phyloP scores from a whole-genome alignment of 1,284 basidiomycete species.

The Cryptococcus wingfieldii region DNA sequence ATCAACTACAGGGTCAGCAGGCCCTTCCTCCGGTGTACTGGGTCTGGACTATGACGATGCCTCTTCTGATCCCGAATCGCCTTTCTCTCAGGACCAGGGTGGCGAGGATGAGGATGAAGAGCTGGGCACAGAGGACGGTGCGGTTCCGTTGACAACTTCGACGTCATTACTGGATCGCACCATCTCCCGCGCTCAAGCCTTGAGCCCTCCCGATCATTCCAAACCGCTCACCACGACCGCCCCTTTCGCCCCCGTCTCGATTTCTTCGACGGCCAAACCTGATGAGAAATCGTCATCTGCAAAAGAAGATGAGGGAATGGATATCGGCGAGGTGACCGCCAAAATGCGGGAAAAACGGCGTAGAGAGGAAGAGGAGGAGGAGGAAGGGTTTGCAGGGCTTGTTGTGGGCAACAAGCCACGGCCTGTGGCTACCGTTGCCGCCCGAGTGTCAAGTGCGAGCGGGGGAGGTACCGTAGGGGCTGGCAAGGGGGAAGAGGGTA shows the following conservation, averaged over 20 bases:
- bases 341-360: slow-evolving; percentile 65
- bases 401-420: slow-evolving; percentile 13
- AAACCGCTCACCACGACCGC: slow-evolving; percentile 43
- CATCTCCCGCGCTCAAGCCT: slow-evolving; percentile 5
- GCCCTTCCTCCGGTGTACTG: slow-evolving; percentile 13
- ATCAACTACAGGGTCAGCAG: not conserved
- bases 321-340: slow-evolving; percentile 49
- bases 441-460: not conserved
- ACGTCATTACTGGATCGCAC: not conserved
- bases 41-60: slow-evolving; percentile 48
- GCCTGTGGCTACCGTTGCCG: not conserved
- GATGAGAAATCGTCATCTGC: slow-evolving; percentile 29
- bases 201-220: slow-evolving; percentile 48
- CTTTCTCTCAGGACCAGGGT: not conserved
- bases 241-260: no score
- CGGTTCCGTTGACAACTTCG: not conserved
- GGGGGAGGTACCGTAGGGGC: not conserved
- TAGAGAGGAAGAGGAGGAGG: slow-evolving; percentile 60
- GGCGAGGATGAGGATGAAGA: slow-evolving; percentile 4
- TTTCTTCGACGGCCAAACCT: not conserved
- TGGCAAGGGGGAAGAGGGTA: not conserved
- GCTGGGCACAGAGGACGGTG: slow-evolving; percentile 27
- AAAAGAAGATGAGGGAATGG: not conserved
- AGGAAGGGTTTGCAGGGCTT: slow-evolving; percentile 55
- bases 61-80: slow-evolving; percentile 43